These are phyloP conservation scores for barley (Hordeum vulgare) DNA, from an alignment of 176 grass and related monocot species.

Conservation along the genomic window DNA sequence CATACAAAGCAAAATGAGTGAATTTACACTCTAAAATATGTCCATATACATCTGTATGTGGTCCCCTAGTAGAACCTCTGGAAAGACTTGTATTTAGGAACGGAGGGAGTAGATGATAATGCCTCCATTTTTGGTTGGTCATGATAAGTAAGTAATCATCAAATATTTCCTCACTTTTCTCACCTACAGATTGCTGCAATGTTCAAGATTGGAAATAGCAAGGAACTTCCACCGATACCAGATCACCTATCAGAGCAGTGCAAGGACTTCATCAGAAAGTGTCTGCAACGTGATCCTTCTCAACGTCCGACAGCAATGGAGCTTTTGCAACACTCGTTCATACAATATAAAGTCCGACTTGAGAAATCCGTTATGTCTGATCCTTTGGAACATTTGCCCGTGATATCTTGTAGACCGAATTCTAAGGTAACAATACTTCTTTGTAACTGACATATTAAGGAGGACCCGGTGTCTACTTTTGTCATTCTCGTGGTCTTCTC, in stretches of 20 bases:
- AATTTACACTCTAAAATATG: no score
- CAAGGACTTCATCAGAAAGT: slow-evolving; percentile 84
- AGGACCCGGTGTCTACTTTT: slow-evolving; percentile 17
- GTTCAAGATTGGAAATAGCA: slow-evolving; percentile 99
- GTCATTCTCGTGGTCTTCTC: background rate
- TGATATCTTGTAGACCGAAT: slow-evolving; percentile 47
- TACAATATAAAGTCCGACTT: slow-evolving; percentile 53
- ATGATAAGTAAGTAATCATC: slow-evolving; percentile 12
- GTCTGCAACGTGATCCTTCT: slow-evolving; percentile 80
- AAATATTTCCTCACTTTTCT: slow-evolving; percentile 12
- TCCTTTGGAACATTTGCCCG: slow-evolving; percentile 45
- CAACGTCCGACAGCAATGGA: slow-evolving; percentile 67
- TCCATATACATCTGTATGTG: no score
- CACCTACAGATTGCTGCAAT: slow-evolving; percentile 84
- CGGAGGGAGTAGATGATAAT: background rate
- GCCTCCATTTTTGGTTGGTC: background rate
- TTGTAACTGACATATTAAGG: background rate
- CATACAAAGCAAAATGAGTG: no score
- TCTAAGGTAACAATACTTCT: slow-evolving; percentile 45
- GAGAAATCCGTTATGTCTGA: slow-evolving; percentile 61
- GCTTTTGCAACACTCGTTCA: slow-evolving; percentile 86
- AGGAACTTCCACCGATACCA: slow-evolving; percentile 85
- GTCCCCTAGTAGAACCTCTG: no score
- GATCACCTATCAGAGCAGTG: slow-evolving; percentile 79
- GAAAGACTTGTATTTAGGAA: no score